Percentiles rank a stretch among this genome's conserved stretches.
Evolutionary conservation across 2,329 filamentous ascomycete genomes (phyloP).

Genomic region (Byssoonygena ceratinophila): DNA sequence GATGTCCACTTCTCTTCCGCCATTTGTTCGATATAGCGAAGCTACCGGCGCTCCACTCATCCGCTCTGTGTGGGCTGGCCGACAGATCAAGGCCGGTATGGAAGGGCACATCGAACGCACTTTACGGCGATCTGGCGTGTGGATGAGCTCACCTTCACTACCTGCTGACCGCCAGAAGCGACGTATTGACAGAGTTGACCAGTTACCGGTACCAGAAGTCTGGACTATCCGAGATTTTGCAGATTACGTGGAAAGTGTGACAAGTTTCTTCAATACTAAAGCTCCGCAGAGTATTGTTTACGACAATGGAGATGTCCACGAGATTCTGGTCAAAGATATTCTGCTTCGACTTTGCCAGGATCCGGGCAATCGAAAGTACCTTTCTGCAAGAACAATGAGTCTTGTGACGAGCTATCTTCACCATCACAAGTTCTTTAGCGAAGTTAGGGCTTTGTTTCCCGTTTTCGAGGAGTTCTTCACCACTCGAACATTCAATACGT

Average conservation of each 20-base stretch:
- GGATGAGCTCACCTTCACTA: not conserved
- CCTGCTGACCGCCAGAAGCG: not conserved
- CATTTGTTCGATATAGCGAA: not conserved
- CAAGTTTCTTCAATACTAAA: slow-evolving; percentile 17
- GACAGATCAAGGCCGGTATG: not conserved
- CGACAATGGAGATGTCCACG: slow-evolving; percentile 13
- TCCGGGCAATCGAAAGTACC: slow-evolving; percentile 22
- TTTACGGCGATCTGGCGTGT: not conserved
- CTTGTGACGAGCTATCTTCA: slow-evolving; percentile 32
- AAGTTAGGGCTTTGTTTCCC: slow-evolving; percentile 28
- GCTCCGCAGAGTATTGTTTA: slow-evolving; percentile 6
- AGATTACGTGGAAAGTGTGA: slow-evolving; percentile 32
- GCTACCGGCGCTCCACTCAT: not conserved
- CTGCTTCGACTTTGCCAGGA: slow-evolving; percentile 28
- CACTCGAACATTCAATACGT: slow-evolving; percentile 37
- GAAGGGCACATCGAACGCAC: slow-evolving; percentile 7
- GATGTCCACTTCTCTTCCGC: not conserved
- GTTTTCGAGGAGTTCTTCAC: slow-evolving; percentile 29
- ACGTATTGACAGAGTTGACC: slow-evolving; percentile 1
- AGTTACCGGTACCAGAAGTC: slow-evolving; percentile 15
- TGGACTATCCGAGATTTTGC: slow-evolving; percentile 30
- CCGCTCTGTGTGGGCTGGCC: slow-evolving; percentile 12
- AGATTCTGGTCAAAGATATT: slow-evolving; percentile 18
- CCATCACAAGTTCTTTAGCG: slow-evolving; percentile 24
- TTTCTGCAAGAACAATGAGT: slow-evolving; percentile 37